phyloP scores from a whole-genome alignment of 75 land plant genomes.

The Pinus taeda region DNA sequence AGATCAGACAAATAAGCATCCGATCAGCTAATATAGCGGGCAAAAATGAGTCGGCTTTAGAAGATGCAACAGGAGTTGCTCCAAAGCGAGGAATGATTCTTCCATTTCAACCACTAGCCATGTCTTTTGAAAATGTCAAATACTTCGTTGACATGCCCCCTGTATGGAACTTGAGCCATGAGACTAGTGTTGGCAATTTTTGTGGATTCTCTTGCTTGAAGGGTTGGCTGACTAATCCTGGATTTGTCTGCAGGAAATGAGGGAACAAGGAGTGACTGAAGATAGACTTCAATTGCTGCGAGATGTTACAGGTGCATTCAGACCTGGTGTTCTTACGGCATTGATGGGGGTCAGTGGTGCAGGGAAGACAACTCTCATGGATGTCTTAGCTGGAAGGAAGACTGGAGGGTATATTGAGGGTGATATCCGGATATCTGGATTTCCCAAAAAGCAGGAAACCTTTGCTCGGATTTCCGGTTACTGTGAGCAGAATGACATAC shows the following conservation, averaged over 20 bases:
- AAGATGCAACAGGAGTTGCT: conserved; percentile 40
- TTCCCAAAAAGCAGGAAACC: conserved; percentile 74
- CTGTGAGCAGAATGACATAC: conserved; percentile 83
- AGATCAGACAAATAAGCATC: conserved; percentile 30
- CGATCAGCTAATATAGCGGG: neutral
- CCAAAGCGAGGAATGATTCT: conserved; percentile 84
- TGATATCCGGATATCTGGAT: conserved; percentile 76
- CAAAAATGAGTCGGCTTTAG: conserved; percentile 12
- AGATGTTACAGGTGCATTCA: conserved; percentile 70
- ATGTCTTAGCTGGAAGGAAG: conserved; percentile 84
- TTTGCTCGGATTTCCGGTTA: conserved; percentile 89
- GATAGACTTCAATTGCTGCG: conserved; percentile 65
- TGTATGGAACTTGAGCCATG: conserved; percentile 22
- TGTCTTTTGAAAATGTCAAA: conserved; percentile 79
- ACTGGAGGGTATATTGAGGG: conserved; percentile 91
- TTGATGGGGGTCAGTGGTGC: conserved; percentile 93
- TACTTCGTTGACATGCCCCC: conserved; percentile 87
- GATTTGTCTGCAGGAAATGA: conserved; percentile 64
- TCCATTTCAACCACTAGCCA: conserved; percentile 77
- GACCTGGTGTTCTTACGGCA: conserved; percentile 83
- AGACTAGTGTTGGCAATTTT: neutral
- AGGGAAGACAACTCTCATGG: conserved; percentile 91
- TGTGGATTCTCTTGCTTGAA: neutral
- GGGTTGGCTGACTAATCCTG: neutral
- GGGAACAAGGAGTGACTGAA: conserved; percentile 70